These are phyloP conservation scores for Suillus bovinus DNA, from an alignment of 768 basidiomycete species.

Conservation along the genomic window DNA sequence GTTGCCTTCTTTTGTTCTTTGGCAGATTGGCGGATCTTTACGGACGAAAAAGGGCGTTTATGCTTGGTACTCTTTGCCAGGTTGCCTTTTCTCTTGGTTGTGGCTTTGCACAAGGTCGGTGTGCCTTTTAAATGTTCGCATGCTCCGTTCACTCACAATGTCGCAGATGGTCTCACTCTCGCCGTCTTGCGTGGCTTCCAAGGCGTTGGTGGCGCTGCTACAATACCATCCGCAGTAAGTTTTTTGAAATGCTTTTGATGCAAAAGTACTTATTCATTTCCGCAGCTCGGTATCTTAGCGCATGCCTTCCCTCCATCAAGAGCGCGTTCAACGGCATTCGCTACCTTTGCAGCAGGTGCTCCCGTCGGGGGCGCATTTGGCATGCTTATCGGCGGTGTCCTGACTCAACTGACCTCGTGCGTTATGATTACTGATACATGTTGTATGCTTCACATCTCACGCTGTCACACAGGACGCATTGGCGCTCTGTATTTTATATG, in stretches of 20 bases:
- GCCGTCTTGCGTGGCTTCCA: conserved; percentile 78
- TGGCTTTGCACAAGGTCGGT: conserved; percentile 56
- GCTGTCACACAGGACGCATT: conserved; percentile 38
- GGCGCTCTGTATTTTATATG: conserved; percentile 70
- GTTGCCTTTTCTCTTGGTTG: conserved; percentile 60
- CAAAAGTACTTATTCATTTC: conserved; percentile 6
- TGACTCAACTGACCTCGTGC: conserved; percentile 54
- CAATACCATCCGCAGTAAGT: conserved; percentile 68
- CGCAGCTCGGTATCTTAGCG: conserved; percentile 80
- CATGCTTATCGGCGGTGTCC: conserved; percentile 63
- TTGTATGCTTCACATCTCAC: conserved; percentile 11
- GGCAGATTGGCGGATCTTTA: conserved; percentile 82
- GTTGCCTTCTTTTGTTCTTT: conserved; percentile 73
- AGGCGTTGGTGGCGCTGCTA: conserved; percentile 78
- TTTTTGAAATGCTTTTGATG: background rate
- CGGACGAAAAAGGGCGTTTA: conserved; percentile 69
- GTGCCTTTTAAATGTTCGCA: background rate
- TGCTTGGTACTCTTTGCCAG: conserved; percentile 56
- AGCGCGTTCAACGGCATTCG: conserved; percentile 74
- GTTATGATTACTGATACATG: conserved; percentile 9
- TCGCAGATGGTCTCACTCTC: conserved; percentile 55
- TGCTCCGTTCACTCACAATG: background rate
- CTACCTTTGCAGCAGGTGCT: conserved; percentile 82
- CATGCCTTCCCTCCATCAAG: conserved; percentile 69
- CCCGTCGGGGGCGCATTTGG: conserved; percentile 80